Percentiles rank a stretch among this genome's conserved stretches.
Evolutionary conservation across 2,329 filamentous ascomycete species (phyloP).

Genomic region (Onygenales sp.): DNA sequence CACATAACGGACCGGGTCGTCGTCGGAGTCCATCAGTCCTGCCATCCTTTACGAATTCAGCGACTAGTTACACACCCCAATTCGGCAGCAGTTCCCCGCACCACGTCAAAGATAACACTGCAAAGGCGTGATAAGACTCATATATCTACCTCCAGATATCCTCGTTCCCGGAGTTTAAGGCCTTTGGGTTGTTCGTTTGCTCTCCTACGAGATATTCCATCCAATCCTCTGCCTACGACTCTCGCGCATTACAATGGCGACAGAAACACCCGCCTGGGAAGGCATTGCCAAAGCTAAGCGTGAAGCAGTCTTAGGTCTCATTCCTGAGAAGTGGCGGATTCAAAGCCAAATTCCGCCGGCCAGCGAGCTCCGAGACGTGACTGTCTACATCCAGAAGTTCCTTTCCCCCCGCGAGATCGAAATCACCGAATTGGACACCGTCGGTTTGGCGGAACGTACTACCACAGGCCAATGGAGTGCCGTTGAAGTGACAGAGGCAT

Average conservation of each 20-base stretch:
- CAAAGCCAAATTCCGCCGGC: slow-evolving; percentile 36
- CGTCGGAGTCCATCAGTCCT: no score
- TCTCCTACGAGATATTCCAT: neutral
- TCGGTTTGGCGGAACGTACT: slow-evolving; percentile 47
- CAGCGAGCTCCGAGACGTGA: slow-evolving; percentile 47
- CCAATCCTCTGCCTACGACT: neutral
- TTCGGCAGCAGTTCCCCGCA: no score
- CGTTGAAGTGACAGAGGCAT: slow-evolving; percentile 45
- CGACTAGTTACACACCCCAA: no score
- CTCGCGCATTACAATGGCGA: slow-evolving; percentile 10
- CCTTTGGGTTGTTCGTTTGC: no score
- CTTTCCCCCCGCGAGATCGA: slow-evolving; percentile 45
- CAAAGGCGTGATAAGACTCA: no score
- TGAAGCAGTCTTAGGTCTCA: slow-evolving; percentile 42
- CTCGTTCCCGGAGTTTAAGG: no score
- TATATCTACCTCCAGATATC: no score
- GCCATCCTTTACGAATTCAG: no score
- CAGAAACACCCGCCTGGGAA: slow-evolving; percentile 35
- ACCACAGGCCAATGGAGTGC: slow-evolving; percentile 47
- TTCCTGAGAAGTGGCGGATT: slow-evolving; percentile 50
- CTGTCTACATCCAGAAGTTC: slow-evolving; percentile 49
- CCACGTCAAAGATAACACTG: no score
- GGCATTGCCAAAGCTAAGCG: slow-evolving; percentile 43
- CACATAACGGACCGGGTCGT: no score
- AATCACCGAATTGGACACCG: slow-evolving; percentile 53